Base-by-base conservation (phyloP, 306 rosid species). In the Medicago arabica region DNA sequence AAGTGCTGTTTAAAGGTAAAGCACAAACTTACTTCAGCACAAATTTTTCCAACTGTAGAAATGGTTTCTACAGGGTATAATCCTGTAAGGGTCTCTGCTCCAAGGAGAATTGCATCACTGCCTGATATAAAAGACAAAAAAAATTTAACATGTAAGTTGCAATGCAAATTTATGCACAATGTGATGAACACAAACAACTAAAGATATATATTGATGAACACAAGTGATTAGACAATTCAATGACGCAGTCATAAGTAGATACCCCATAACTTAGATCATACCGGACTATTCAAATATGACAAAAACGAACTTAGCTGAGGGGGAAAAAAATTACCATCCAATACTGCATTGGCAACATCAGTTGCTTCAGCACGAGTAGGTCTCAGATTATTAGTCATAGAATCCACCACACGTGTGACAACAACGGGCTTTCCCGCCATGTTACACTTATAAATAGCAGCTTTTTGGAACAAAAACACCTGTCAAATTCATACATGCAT, bases 341-440 rank as follows among this genome's bases (percentile, higher is more conserved):
- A 82, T 38, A 94, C 98, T 39, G 98, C 98, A 88, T 94, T 94
- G 75, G 98, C 98, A 83, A 94, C 97, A 85, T 94, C 98, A 9
- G 98, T 94, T 77, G 98, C 98, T 85, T 94, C 98, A 51, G 98
- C 98, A 79, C 98, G 98, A 75, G 98, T 94, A 82, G 98, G 98
- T 53, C 98, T 86, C 73, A 94, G 85, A 83, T 94, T 94, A 88
- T 92, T 89, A 10, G 98, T 94, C 98, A 94, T 94, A 69, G 97
- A 83, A 67, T 94, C 98, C 49, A 94, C 98, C 58, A 94, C 97
- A 82, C 98, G 98, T 9, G 98, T 94, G 39, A 94, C 88, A 65
- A 94, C 98, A 18, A 96, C 97, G 46, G 98, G 98, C 81, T 94
- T 94, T 82, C 98, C 98, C 74, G 86, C 95, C 96, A 94, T 94